phyloP scores from a whole-genome alignment of 345 rosid species.

The Eucalyptus polybractea region DNA sequence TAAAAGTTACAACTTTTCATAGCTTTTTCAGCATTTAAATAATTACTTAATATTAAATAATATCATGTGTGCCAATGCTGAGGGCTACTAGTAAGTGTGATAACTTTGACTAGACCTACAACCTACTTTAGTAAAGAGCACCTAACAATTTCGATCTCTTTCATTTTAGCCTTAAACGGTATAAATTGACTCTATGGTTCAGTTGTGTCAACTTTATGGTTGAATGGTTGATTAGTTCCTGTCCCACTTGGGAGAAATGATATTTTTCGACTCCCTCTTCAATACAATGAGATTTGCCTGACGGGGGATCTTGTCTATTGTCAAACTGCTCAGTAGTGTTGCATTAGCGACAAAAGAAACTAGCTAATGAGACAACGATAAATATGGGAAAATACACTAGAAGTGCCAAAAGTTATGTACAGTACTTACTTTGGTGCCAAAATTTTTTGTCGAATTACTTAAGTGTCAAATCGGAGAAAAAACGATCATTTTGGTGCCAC shows the following conservation, averaged over 20 bases:
- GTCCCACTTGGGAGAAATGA: background rate
- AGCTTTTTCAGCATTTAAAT: too few relatives aligned
- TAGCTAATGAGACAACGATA: background rate
- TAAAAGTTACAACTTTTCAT: too few relatives aligned
- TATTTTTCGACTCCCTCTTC: background rate
- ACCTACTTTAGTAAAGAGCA: background rate
- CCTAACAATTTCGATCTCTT: background rate
- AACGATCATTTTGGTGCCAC: too few relatives aligned
- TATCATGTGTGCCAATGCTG: too few relatives aligned
- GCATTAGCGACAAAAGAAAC: background rate
- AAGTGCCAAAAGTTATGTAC: too few relatives aligned
- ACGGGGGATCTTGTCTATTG: background rate
- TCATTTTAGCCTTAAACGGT: background rate
- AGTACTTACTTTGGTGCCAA: too few relatives aligned
- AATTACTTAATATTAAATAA: too few relatives aligned
- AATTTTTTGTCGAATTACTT: too few relatives aligned
- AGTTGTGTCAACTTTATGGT: background rate
- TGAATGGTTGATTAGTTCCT: background rate
- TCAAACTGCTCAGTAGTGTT: background rate
- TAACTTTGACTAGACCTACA: background rate
- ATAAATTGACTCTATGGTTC: background rate
- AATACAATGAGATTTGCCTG: background rate
- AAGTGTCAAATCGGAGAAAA: too few relatives aligned
- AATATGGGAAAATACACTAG: too few relatives aligned
- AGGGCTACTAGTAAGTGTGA: background rate